Base-by-base conservation (phyloP, 2,329 filamentous ascomycete species). In the Epichloe glyceriae region DNA sequence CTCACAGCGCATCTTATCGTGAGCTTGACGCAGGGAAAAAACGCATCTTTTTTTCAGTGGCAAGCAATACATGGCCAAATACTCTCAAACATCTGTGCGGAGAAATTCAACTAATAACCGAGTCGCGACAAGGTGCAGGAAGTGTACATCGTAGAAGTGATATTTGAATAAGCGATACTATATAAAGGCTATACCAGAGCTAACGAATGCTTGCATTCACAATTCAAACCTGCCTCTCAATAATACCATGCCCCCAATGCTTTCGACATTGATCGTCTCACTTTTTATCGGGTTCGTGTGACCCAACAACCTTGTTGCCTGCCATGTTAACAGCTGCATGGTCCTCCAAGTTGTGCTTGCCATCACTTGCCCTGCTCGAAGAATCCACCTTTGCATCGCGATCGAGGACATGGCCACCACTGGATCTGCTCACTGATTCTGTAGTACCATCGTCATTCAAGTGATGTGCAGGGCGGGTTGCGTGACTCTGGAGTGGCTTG, bases 381-480 rank as follows among this genome's bases (percentile, higher is more conserved):
- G 26, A 15, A n/a, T 22, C 50, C 10, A n/a, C 19, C 30, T 37
- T 47, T 22, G 45, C 34, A 39, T 54, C 49, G 4, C 19, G n/a
- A 5, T 50, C 35, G 12, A 54, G 42, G 14, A 11, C 37, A 42
- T 55, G 53, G 10, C 40, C 20, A 17, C 39, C 20, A 5, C 8
- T 20, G 17, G 35, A 30, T 40, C n/a, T 33, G 17, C 41, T 30
- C 3, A 10, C 17, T 15, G 50, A 42, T 8, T 12, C 19, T 5
- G 20, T 19, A 6, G 47, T 39, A 15, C 35, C 49, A 30, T 55
- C 51, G n/a, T 55, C 53, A 5, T 20, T 46, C 38, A 55, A 42
- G 10, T 14, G 34, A 40, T 58, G 53, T 4, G 42, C 14, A 11
- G 49, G 11, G 11, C 33, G 39, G 5, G 39, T 26, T 12, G 17